These are phyloP conservation scores for Colletotrichum orchidophilum DNA, from an alignment of 2,329 filamentous ascomycete genomes.

Conservation along the genomic window DNA sequence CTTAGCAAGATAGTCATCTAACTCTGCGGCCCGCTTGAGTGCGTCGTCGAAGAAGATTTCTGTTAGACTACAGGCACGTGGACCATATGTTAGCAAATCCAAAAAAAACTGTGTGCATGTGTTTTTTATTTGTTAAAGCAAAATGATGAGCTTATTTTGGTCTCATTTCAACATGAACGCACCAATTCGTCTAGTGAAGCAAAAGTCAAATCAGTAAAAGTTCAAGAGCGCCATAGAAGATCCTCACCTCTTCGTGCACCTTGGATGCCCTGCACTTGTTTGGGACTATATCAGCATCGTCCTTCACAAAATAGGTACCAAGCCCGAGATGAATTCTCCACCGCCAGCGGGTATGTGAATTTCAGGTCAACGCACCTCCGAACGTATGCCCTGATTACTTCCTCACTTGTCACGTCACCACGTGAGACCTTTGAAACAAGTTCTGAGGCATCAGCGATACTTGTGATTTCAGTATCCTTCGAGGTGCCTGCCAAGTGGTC, in stretches of 20 bases:
- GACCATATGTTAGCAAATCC: neutral
- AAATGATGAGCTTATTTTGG: neutral
- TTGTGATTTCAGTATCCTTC: neutral
- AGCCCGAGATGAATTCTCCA: no score
- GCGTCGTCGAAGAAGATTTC: conserved; percentile 56
- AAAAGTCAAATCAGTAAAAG: neutral
- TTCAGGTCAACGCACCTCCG: neutral
- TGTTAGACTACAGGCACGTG: conserved; percentile 40
- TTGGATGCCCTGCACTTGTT: neutral
- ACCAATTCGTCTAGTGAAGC: conserved; percentile 8
- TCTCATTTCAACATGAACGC: neutral
- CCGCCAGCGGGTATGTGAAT: neutral
- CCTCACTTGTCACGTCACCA: neutral
- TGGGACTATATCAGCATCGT: neutral
- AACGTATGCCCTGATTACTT: conserved; percentile 6
- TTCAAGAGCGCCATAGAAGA: neutral
- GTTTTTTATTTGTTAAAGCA: neutral
- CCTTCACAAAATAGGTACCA: no score
- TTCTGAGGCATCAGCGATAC: neutral
- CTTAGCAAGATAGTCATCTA: conserved; percentile 53
- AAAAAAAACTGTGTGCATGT: neutral
- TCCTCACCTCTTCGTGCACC: neutral
- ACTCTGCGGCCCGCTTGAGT: conserved; percentile 39
- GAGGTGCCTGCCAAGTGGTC: no score
- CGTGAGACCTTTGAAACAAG: neutral